These are phyloP conservation scores for Pyricularia grisea DNA, from an alignment of 2,329 filamentous ascomycete species.

Conservation along the genomic window DNA sequence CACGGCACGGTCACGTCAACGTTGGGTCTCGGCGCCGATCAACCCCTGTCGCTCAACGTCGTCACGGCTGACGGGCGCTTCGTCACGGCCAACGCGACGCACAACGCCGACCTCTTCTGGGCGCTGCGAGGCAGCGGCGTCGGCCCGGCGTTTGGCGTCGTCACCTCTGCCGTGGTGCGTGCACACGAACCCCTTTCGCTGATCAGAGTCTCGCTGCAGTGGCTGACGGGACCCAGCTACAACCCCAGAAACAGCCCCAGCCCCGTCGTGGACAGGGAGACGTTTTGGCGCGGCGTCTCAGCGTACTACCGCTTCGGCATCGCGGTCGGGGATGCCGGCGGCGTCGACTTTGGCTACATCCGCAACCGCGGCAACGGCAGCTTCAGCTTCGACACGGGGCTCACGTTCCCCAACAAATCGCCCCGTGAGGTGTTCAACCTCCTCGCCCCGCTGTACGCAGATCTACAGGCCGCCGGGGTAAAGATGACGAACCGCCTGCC, in stretches of 20 bases:
- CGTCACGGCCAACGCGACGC: slow-evolving; percentile 31
- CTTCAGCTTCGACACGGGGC: slow-evolving; percentile 14
- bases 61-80: slow-evolving; percentile 36
- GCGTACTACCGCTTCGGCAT: slow-evolving; percentile 14
- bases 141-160: slow-evolving; percentile 15
- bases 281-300: slow-evolving; percentile 16
- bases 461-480: slow-evolving; percentile 21
- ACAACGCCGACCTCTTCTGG: slow-evolving; percentile 45
- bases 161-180: slow-evolving; percentile 2
- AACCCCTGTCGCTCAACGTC: slow-evolving; percentile 36
- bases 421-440: slow-evolving; percentile 16
- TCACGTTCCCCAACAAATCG: slow-evolving; percentile 17
- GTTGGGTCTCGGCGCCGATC: slow-evolving; percentile 41
- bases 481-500: slow-evolving; percentile 10
- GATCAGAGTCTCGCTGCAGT: slow-evolving; percentile 1
- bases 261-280: slow-evolving; percentile 4
- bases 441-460: slow-evolving; percentile 19
- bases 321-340: slow-evolving; percentile 13
- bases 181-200: background rate
- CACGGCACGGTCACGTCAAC: slow-evolving; percentile 35
- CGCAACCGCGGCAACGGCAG: slow-evolving; percentile 14
- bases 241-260: background rate
- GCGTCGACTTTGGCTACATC: slow-evolving; percentile 17
- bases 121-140: slow-evolving; percentile 42
- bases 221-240: slow-evolving; percentile 7